Evolutionary conservation across 352 stramenopile species (phyloP).

Genomic region (Phytophthora pistaciae): DNA sequence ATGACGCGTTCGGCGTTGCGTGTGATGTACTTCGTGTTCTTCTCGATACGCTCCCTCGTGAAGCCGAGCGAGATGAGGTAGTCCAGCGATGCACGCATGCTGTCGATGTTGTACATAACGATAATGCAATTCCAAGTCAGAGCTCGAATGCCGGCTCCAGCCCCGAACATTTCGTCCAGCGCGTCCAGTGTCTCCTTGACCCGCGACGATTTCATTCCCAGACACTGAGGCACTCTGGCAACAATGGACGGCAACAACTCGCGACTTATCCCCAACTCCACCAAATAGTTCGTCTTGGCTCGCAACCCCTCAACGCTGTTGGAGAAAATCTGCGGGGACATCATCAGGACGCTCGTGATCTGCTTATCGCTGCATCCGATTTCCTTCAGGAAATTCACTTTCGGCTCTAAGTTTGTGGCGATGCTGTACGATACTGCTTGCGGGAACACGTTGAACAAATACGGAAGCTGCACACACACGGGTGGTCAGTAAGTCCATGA

Average conservation of each 20-base stretch:
- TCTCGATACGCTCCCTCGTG: slow-evolving; percentile 28
- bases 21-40: slow-evolving; percentile 39
- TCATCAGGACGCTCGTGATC: slow-evolving; percentile 45
- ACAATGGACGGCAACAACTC: slow-evolving; percentile 41
- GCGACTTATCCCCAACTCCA: slow-evolving; percentile 32
- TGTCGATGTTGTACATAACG: slow-evolving; percentile 49
- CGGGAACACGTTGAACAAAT: slow-evolving; percentile 54
- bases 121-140: slow-evolving; percentile 38
- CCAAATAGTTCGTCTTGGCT: slow-evolving; percentile 35
- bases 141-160: slow-evolving; percentile 12
- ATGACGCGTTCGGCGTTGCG: slow-evolving; percentile 49
- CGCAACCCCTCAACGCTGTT: slow-evolving; percentile 38
- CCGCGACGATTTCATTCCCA: slow-evolving; percentile 36
- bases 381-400: slow-evolving; percentile 40
- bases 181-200: slow-evolving; percentile 43
- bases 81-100: slow-evolving; percentile 38
- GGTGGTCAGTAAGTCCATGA: background rate
- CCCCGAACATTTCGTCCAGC: slow-evolving; percentile 48
- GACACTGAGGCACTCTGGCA: slow-evolving; percentile 37
- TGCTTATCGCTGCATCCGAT: slow-evolving; percentile 42
- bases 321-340: slow-evolving; percentile 48
- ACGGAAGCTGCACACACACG: slow-evolving; percentile 43
- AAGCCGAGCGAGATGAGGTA: slow-evolving; percentile 46
- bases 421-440: slow-evolving; percentile 39
- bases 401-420: slow-evolving; percentile 45